phyloP scores from a whole-genome alignment of 169 alveolate species.

The Perkinsus marinus region DNA sequence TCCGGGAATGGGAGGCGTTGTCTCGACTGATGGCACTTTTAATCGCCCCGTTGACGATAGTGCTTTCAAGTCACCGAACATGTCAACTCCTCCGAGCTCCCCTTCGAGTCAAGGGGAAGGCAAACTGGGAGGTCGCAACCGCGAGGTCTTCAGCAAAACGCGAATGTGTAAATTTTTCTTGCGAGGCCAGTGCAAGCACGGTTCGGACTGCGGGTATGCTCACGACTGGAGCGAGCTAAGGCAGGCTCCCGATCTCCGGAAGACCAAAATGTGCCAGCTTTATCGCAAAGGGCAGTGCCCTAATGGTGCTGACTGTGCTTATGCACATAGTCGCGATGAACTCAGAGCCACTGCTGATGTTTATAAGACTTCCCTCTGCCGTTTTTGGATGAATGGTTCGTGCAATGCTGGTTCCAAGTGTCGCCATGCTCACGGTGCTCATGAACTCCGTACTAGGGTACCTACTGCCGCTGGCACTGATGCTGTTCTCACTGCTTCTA shows the following conservation, averaged over 20 bases:
- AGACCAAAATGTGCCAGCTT: not conserved
- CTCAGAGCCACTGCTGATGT: slow-evolving; percentile 19
- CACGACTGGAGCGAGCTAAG: not conserved
- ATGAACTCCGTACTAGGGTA: not conserved
- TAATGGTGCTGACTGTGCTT: slow-evolving; percentile 9
- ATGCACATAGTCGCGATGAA: slow-evolving; percentile 18
- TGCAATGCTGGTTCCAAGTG: slow-evolving; percentile 36
- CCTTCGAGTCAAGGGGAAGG: not conserved
- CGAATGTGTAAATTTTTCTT: not conserved
- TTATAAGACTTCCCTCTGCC: slow-evolving; percentile 25
- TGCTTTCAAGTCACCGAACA: no score
- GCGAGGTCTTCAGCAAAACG: not conserved
- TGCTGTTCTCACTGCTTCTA: not conserved
- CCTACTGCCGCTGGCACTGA: not conserved
- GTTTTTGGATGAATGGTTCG: slow-evolving; percentile 23
- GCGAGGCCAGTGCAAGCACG: not conserved
- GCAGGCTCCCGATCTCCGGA: not conserved
- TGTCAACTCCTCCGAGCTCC: not conserved
- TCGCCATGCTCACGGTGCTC: slow-evolving; percentile 46
- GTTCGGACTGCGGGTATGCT: not conserved
- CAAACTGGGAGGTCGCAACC: not conserved
- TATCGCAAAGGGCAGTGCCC: not conserved
- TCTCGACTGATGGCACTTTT: not conserved
- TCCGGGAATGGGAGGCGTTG: not conserved
- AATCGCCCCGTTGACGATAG: not conserved